A percentile compares a stretch with the other conserved stretches of the same genome.
Conservation (phyloP, 176 grass and related monocot genomes). For the Eremochloa ophiuroides region DNA sequence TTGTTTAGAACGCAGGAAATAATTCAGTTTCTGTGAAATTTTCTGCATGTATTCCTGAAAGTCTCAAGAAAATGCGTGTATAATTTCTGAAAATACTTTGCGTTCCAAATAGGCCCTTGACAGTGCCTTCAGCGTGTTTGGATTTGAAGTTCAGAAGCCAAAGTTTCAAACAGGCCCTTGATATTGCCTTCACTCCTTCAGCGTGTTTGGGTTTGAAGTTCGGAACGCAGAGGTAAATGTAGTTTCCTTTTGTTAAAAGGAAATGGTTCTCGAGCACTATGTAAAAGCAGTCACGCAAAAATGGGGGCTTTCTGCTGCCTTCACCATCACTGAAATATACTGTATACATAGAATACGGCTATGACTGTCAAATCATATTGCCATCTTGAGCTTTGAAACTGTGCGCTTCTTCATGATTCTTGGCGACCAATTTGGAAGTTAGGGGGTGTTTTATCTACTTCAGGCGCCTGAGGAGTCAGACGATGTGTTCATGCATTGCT, state of each 20-base stretch:
- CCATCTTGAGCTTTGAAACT: too few relatives aligned
- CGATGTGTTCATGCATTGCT: too few relatives aligned
- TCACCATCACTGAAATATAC: background rate
- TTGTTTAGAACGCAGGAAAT: background rate
- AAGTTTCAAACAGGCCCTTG: background rate
- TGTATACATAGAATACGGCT: background rate
- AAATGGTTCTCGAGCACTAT: background rate
- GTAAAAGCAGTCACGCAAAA: background rate
- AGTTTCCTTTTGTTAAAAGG: background rate
- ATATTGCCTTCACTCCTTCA: background rate
- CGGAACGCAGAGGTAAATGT: background rate
- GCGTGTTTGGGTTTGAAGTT: background rate
- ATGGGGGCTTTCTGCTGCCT: background rate
- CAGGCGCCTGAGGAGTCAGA: too few relatives aligned
- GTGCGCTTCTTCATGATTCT: too few relatives aligned
- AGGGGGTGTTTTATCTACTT: too few relatives aligned
- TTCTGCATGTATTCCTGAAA: background rate
- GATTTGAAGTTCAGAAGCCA: too few relatives aligned
- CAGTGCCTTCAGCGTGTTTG: too few relatives aligned
- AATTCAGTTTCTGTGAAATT: background rate
- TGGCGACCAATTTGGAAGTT: too few relatives aligned
- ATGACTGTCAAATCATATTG: background rate
- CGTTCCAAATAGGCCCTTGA: too few relatives aligned
- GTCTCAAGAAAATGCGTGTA: too few relatives aligned
- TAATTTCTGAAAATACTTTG: background rate